phyloP scores from a whole-genome alignment of 2,329 filamentous ascomycete genomes.

The Chaetomiaceae sp. region DNA sequence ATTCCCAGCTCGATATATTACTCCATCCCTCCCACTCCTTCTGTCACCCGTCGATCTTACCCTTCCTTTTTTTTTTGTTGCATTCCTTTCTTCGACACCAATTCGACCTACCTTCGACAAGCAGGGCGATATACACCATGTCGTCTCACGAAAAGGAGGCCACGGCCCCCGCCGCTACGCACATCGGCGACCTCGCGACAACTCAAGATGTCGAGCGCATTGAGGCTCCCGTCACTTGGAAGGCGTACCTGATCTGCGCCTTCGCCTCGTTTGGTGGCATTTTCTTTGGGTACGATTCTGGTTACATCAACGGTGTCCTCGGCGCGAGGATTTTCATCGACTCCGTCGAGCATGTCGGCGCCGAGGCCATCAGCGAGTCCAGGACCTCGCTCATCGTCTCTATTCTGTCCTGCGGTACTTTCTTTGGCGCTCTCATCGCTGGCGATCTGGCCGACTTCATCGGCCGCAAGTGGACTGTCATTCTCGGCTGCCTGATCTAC shows the following conservation, averaged over 20 bases:
- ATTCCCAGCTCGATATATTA: constrained; percentile 6
- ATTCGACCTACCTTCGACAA: not conserved
- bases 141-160: constrained; percentile 23
- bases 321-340: constrained; percentile 49
- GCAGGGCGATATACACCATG: constrained; percentile 16
- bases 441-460: constrained; percentile 73
- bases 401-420: constrained; percentile 73
- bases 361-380: constrained; percentile 35
- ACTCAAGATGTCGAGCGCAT: constrained; percentile 54
- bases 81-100: not conserved
- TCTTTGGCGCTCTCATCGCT: constrained; percentile 72
- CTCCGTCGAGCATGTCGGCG: constrained; percentile 43
- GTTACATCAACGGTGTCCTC: constrained; percentile 66
- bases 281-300: constrained; percentile 76
- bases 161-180: constrained; percentile 6
- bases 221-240: constrained; percentile 65
- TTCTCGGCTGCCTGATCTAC: constrained; percentile 69
- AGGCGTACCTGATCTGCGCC: constrained; percentile 65
- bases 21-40: not conserved
- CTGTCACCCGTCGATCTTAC: constrained; percentile 9
- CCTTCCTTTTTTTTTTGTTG: constrained; percentile 1
- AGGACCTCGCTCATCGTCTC: constrained; percentile 61
- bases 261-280: constrained; percentile 69
- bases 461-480: constrained; percentile 68
- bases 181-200: constrained; percentile 33